phyloP scores from a whole-genome alignment of 164 flowering plant species.

The Vitis labrusca region DNA sequence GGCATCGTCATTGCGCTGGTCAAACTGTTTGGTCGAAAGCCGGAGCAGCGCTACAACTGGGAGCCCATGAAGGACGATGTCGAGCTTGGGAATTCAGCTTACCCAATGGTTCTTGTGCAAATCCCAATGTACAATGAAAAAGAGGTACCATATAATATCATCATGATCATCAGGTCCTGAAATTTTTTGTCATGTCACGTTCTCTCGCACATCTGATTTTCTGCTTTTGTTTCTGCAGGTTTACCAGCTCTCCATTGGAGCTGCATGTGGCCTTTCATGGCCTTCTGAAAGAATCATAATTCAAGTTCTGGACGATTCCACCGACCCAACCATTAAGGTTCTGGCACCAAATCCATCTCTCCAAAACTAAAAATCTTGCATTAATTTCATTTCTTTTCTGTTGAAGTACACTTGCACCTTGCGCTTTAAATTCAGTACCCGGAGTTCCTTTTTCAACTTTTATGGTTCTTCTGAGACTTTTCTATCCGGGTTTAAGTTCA shows the following conservation, averaged over 20 bases:
- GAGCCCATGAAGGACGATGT: conserved; percentile 48
- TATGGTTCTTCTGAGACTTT: too few relatives aligned
- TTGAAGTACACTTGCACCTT: too few relatives aligned
- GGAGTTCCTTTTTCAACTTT: too few relatives aligned
- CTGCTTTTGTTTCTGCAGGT: conserved; percentile 40
- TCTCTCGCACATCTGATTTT: neutral
- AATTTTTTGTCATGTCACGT: too few relatives aligned
- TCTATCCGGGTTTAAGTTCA: too few relatives aligned
- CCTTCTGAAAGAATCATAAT: conserved; percentile 70
- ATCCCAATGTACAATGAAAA: conserved; percentile 88
- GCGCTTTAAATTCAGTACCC: too few relatives aligned
- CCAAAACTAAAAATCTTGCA: too few relatives aligned
- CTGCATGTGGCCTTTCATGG: conserved; percentile 88
- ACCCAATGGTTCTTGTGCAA: conserved; percentile 72
- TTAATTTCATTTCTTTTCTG: too few relatives aligned
- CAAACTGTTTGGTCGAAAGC: conserved; percentile 43
- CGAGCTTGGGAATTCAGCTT: conserved; percentile 45
- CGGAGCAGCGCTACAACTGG: conserved; percentile 53
- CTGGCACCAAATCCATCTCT: too few relatives aligned
- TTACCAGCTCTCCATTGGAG: conserved; percentile 78
- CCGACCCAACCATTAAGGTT: conserved; percentile 72
- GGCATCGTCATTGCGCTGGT: conserved; percentile 42
- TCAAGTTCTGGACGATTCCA: conserved; percentile 86
- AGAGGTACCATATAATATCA: conserved; percentile 39
- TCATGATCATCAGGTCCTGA: too few relatives aligned